phyloP scores from a whole-genome alignment of 2,329 filamentous ascomycete genomes.

The Sporothrix curviconia region DNA sequence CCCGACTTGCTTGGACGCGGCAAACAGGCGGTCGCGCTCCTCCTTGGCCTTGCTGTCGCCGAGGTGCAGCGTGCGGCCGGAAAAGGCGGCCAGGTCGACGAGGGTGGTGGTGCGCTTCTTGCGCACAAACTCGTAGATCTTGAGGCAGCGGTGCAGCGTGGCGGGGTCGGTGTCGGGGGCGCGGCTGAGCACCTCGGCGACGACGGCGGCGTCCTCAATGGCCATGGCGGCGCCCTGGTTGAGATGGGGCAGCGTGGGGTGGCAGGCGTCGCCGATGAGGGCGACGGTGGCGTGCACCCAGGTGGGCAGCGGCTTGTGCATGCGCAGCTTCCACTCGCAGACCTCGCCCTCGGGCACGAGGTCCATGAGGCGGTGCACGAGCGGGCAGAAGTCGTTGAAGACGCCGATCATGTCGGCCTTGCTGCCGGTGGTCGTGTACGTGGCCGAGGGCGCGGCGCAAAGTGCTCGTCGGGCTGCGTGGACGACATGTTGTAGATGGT shows the following conservation, averaged over 20 bases:
- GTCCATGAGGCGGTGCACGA: slow-evolving; percentile 51
- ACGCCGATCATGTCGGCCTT: slow-evolving; percentile 55
- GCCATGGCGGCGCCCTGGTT: slow-evolving; percentile 63
- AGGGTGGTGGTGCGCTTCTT: slow-evolving; percentile 48
- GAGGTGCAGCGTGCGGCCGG: slow-evolving; percentile 48
- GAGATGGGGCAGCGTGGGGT: slow-evolving; percentile 61
- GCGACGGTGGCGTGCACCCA: slow-evolving; percentile 53
- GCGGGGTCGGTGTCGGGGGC: slow-evolving; percentile 24
- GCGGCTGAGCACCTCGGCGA: slow-evolving; percentile 46
- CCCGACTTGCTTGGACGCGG: slow-evolving; percentile 37
- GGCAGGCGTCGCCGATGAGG: slow-evolving; percentile 58
- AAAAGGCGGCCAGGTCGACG: slow-evolving; percentile 49
- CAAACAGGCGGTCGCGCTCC: slow-evolving; percentile 51
- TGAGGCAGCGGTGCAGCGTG: slow-evolving; percentile 42
- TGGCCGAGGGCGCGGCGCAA: slow-evolving; percentile 49
- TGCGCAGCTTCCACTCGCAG: slow-evolving; percentile 58
- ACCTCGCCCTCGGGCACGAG: slow-evolving; percentile 56
- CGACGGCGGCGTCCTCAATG: slow-evolving; percentile 57
- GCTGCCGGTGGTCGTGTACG: slow-evolving; percentile 57
- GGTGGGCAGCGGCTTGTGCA: slow-evolving; percentile 48
- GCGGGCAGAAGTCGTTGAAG: slow-evolving; percentile 54
- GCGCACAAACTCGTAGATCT: slow-evolving; percentile 48
- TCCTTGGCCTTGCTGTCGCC: slow-evolving; percentile 52
- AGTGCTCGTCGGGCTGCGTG: slow-evolving; percentile 55
- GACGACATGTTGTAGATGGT: slow-evolving; percentile 60